These are phyloP conservation scores for Diaporthe aspalathi DNA, from an alignment of 2,329 filamentous ascomycete species.

Conservation along the genomic window DNA sequence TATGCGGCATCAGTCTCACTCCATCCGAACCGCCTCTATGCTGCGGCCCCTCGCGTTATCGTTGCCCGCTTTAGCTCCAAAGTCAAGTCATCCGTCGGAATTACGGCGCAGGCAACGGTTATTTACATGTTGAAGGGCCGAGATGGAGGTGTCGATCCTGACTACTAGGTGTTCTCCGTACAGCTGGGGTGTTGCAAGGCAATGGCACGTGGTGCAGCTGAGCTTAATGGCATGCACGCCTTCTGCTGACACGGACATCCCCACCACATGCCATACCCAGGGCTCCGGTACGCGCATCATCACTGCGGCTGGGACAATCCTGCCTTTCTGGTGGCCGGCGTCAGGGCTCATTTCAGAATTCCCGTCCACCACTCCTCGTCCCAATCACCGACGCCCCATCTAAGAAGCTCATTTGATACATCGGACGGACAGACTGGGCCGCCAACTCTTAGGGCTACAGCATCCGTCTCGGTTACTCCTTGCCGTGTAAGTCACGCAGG, in stretches of 20 bases:
- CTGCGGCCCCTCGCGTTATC: background rate
- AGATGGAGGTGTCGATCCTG: background rate
- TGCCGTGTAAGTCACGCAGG: background rate
- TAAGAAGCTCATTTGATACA: constrained; percentile 13
- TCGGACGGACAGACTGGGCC: constrained; percentile 9
- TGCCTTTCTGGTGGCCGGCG: background rate
- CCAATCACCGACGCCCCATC: background rate
- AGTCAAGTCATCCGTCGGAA: constrained; percentile 18
- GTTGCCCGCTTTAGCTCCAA: background rate
- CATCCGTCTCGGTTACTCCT: background rate
- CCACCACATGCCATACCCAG: constrained; percentile 29
- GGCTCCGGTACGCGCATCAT: constrained; percentile 10
- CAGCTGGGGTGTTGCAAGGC: background rate
- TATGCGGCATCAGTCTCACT: background rate
- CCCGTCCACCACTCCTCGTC: background rate
- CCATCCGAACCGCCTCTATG: background rate
- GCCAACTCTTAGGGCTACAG: constrained; percentile 4
- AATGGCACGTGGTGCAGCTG: background rate
- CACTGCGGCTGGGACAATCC: background rate
- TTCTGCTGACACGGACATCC: constrained; percentile 37
- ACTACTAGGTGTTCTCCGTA: background rate
- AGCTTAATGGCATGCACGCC: background rate
- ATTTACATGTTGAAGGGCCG: background rate
- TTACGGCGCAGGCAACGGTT: background rate
- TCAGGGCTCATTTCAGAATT: too few relatives aligned